A percentile compares a stretch with the other conserved stretches of the same genome.
phyloP scores from a whole-genome alignment of 345 rosid species.

The Euphorbia pulcherrima region DNA sequence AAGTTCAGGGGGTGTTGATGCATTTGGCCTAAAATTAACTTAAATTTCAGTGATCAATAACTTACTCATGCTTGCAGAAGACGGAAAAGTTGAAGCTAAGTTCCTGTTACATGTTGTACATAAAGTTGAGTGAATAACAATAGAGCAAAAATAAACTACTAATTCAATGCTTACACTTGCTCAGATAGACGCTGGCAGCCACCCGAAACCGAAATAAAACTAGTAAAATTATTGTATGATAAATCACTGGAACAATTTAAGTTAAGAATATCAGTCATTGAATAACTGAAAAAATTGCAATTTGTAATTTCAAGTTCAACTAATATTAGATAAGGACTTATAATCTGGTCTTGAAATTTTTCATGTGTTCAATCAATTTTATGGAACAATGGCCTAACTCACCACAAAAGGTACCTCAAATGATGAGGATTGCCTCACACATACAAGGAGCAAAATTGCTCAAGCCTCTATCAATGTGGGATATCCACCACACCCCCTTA shows the following conservation, averaged over 20 bases:
- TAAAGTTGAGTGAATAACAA: constrained; percentile 9
- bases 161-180: constrained; percentile 41
- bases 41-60: too few relatives aligned
- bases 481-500: too few relatives aligned
- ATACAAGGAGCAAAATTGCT: too few relatives aligned
- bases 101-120: constrained; percentile 43
- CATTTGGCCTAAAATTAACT: too few relatives aligned
- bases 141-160: neutral
- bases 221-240: constrained; percentile 80
- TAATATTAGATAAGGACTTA: constrained; percentile 24
- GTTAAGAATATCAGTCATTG: neutral
- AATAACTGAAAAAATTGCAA: neutral
- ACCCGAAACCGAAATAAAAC: constrained; percentile 21
- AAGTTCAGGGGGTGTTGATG: too few relatives aligned
- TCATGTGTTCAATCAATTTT: too few relatives aligned
- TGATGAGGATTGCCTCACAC: too few relatives aligned
- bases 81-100: constrained; percentile 51
- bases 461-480: too few relatives aligned
- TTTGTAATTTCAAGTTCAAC: neutral
- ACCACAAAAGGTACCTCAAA: too few relatives aligned
- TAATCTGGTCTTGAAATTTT: too few relatives aligned
- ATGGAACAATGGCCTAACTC: too few relatives aligned
- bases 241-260: constrained; percentile 56
- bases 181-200: constrained; percentile 42
- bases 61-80: constrained; percentile 52